Percentiles rank a stretch among this genome's conserved stretches.
These are phyloP conservation scores for Aspergillus novoparasiticus DNA, from an alignment of 2,329 filamentous ascomycete species.

Conservation along the genomic window DNA sequence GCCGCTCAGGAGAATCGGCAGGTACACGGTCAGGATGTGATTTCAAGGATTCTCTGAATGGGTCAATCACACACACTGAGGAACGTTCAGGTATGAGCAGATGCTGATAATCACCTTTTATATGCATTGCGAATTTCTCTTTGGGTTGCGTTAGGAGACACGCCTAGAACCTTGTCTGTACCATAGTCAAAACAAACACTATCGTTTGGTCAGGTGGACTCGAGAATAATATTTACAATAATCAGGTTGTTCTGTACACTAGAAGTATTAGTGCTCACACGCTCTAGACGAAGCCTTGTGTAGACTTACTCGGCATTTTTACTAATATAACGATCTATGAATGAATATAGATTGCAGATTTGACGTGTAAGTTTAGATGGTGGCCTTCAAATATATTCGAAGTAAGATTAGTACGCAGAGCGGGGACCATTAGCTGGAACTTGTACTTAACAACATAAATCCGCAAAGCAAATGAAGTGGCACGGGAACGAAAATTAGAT, in stretches of 20 bases:
- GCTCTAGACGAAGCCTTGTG: neutral
- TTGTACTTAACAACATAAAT: neutral
- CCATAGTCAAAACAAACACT: conserved; percentile 9
- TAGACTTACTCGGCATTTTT: conserved; percentile 1
- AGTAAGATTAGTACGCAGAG: neutral
- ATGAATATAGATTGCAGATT: neutral
- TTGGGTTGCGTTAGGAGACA: conserved; percentile 72
- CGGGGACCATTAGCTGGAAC: neutral
- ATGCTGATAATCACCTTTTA: conserved; percentile 66
- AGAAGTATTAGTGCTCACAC: neutral
- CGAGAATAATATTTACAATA: conserved; percentile 41
- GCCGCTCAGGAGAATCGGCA: conserved; percentile 78
- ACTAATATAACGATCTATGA: neutral
- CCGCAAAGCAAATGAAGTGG: neutral
- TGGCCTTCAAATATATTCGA: neutral
- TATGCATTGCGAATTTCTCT: conserved; percentile 92
- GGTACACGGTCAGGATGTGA: conserved; percentile 92
- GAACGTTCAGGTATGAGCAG: neutral
- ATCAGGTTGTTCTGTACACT: conserved; percentile 33
- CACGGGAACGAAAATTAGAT: neutral
- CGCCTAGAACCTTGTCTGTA: conserved; percentile 72
- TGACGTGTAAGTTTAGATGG: neutral
- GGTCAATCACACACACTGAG: conserved; percentile 15
- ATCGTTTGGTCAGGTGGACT: neutral
- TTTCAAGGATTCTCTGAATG: conserved; percentile 77